Conservation (phyloP, 139 green algal genomes). For the Pleodorina starrii region DNA sequence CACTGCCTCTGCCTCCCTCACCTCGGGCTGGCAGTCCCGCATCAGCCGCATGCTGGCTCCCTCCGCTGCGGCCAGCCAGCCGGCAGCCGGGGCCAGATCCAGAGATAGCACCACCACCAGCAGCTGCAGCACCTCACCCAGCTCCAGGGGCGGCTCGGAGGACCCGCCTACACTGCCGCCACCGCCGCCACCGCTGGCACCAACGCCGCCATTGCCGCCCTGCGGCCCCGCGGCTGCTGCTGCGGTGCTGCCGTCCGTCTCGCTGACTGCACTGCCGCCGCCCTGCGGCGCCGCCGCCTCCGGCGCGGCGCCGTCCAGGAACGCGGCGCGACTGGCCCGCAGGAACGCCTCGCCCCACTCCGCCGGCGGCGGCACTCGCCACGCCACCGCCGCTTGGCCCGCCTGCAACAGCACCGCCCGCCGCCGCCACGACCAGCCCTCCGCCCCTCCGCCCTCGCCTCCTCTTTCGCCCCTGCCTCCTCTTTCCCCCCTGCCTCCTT, state of each 20-base stretch:
- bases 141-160: background rate
- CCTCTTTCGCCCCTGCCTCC: no score
- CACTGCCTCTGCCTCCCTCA: no score
- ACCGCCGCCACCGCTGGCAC: background rate
- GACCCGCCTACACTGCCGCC: background rate
- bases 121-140: constrained; percentile 21
- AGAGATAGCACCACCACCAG: background rate
- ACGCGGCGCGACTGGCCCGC: background rate
- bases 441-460: no score
- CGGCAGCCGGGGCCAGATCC: background rate
- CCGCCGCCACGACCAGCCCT: background rate
- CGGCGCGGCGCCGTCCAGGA: background rate
- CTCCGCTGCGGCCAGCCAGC: constrained; percentile 30
- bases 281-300: background rate
- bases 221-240: background rate
- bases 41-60: constrained; percentile 25
- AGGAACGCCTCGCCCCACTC: constrained; percentile 33
- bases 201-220: background rate
- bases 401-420: background rate
- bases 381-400: background rate
- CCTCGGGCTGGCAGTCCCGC: background rate
- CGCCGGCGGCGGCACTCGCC: background rate
- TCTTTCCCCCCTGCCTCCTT: no score
- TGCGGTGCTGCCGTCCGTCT: no score
- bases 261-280: no score